phyloP scores from a whole-genome alignment of 139 green algal genomes.

The Chlamydomonas applanata region DNA sequence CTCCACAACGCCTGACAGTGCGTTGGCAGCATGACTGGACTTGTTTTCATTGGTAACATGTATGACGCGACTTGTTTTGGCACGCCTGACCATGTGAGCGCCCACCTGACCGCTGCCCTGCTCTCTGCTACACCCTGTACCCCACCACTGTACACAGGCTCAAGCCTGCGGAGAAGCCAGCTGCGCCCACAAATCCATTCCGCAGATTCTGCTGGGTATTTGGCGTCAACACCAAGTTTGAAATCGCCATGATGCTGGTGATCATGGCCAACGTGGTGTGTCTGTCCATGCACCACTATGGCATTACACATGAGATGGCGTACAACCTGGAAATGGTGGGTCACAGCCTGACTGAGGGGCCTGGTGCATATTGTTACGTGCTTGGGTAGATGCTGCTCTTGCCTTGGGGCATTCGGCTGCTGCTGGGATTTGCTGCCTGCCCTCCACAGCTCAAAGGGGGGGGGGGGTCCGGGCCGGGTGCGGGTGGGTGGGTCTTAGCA shows the following conservation, averaged over 20 bases:
- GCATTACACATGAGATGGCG: neutral
- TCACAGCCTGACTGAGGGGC: no score
- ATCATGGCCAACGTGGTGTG: constrained; percentile 64
- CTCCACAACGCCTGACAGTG: neutral
- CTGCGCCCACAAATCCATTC: constrained; percentile 24
- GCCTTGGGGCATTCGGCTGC: no score
- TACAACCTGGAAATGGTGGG: constrained; percentile 5
- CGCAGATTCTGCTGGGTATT: constrained; percentile 3
- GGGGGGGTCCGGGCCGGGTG: no score
- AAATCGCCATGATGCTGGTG: constrained; percentile 31
- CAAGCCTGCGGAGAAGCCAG: constrained; percentile 56
- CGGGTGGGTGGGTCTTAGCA: no score
- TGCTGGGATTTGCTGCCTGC: neutral
- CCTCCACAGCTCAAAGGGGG: no score
- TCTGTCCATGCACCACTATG: constrained; percentile 38
- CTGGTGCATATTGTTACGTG: no score
- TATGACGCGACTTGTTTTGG: no score
- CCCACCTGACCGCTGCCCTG: no score
- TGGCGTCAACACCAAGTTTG: constrained; percentile 22
- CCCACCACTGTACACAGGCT: no score
- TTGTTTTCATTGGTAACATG: no score
- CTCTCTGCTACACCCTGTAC: no score
- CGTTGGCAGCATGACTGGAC: neutral
- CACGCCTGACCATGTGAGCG: no score
- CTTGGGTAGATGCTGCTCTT: neutral